phyloP scores from a whole-genome alignment of 75 land plant genomes.

The Picea glauca region DNA sequence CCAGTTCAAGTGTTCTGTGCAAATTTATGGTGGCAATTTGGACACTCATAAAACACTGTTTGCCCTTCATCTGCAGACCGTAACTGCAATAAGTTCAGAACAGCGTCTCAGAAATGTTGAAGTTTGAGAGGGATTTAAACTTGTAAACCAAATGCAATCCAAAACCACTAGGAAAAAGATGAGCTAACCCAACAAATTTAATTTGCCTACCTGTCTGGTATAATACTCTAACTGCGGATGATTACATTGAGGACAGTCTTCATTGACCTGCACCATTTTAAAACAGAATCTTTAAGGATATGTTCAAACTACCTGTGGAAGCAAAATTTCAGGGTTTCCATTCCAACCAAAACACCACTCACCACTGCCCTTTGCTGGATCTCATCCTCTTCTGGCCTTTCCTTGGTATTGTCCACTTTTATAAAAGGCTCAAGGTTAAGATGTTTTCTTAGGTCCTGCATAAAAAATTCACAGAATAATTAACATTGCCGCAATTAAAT shows the following conservation, averaged over 20 bases:
- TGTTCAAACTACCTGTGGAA: neutral
- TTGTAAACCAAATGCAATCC: neutral
- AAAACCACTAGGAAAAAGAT: neutral
- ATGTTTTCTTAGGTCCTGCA: slow-evolving; percentile 36
- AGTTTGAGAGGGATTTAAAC: neutral
- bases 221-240: slow-evolving; percentile 60
- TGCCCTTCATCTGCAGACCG: slow-evolving; percentile 87
- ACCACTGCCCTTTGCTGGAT: slow-evolving; percentile 16
- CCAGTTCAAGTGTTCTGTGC: slow-evolving; percentile 32
- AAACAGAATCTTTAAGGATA: slow-evolving; percentile 1
- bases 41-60: slow-evolving; percentile 80
- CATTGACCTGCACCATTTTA: slow-evolving; percentile 42
- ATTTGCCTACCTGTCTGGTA: slow-evolving; percentile 51
- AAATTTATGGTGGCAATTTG: slow-evolving; percentile 58
- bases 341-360: neutral
- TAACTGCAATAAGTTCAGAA: slow-evolving; percentile 36
- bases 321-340: neutral
- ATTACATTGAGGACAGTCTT: slow-evolving; percentile 54
- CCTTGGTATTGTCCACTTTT: neutral
- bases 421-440: slow-evolving; percentile 26
- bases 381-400: slow-evolving; percentile 8
- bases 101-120: neutral
- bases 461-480: neutral
- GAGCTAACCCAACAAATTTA: neutral
- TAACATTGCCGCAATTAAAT: neutral